Base-by-base conservation (phyloP, 352 stramenopile genomes). In the Saprolegnia diclina region DNA sequence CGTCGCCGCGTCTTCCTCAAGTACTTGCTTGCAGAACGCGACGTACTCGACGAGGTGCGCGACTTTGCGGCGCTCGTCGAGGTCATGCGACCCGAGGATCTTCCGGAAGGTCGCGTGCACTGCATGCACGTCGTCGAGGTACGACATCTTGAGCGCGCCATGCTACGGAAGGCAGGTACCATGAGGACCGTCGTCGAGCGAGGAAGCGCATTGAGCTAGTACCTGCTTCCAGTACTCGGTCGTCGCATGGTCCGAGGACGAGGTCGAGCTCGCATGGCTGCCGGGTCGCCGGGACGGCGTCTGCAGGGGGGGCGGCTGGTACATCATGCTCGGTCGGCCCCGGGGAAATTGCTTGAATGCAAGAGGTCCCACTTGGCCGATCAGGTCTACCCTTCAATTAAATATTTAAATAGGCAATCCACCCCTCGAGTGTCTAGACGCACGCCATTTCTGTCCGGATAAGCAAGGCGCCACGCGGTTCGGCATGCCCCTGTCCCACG, bases 141-240 rank as follows among this genome's bases (percentile, higher is more conserved):
- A 69, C 42, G 63, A 69, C 16, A 42, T 52, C 19, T 55, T 54
- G 32, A 69, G 38, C 37, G 63, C 63, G 29, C 45, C 45, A 61
- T 69, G 63, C 63, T 69, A 69, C 37, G 7, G 32, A 10, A 48
- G 13, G 2, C 2, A 59, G 19, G 24, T 48, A 22, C 11, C 6
- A 42, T 35, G 26, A 59, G 2, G n/a, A 37, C 10, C 18, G 57
- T 35, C 29, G 29, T 35, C 29, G 29, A 5, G 2, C 29, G 29
- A 35, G 29, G 29, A 35, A 35, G 29, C 29, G 29, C 29, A 24
- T 21, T 7, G n/a, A 16, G 16, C 6, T 50, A 21, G 21, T 66
- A 69, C 63, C 63, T 69, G 63, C 46, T 69, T 69, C 63, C 63
- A 69, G 38, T 69, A 69, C 45, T 69, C 63, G 10, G 63, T 59